A percentile compares a stretch with the other conserved stretches of the same genome.
These are phyloP conservation scores for Forsythia viridissima DNA, from an alignment of 257 asterid species.

Conservation along the genomic window DNA sequence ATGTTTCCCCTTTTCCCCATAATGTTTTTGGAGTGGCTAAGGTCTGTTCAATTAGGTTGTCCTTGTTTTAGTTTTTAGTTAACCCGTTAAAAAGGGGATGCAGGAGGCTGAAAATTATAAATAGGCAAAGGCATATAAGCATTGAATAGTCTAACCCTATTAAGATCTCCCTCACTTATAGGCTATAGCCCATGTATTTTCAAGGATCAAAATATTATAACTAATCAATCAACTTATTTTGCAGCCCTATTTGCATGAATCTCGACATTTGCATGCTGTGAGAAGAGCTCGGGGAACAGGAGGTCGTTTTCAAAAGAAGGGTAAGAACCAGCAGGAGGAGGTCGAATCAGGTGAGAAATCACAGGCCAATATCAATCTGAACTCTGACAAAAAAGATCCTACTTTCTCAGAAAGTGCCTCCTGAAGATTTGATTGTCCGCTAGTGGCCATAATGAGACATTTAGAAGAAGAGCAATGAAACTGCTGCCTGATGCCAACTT, in stretches of 20 bases:
- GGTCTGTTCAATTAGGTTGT: neutral
- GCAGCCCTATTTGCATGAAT: slow-evolving; percentile 97
- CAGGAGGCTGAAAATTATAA: neutral
- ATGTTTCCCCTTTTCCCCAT: neutral
- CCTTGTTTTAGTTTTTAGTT: neutral
- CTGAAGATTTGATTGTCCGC: slow-evolving; percentile 30
- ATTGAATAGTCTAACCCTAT: neutral
- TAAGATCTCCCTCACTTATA: neutral
- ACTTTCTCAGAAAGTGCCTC: slow-evolving; percentile 40
- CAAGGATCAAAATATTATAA: neutral
- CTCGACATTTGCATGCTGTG: slow-evolving; percentile 87
- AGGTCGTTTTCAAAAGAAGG: slow-evolving; percentile 89
- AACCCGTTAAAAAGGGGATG: neutral
- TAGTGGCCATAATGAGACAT: neutral
- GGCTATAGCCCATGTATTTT: too few relatives aligned
- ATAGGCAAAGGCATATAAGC: neutral
- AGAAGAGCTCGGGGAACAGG: slow-evolving; percentile 85
- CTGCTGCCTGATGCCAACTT: slow-evolving; percentile 12
- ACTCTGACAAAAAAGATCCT: slow-evolving; percentile 38
- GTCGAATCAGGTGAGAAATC: slow-evolving; percentile 47
- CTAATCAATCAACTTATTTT: slow-evolving; percentile 5
- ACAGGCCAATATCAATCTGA: slow-evolving; percentile 42
- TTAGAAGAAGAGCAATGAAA: neutral
- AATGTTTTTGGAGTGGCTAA: neutral
- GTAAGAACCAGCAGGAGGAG: slow-evolving; percentile 46